Conservation (phyloP, 2,329 filamentous ascomycete species). For the Exophiala sp. region DNA sequence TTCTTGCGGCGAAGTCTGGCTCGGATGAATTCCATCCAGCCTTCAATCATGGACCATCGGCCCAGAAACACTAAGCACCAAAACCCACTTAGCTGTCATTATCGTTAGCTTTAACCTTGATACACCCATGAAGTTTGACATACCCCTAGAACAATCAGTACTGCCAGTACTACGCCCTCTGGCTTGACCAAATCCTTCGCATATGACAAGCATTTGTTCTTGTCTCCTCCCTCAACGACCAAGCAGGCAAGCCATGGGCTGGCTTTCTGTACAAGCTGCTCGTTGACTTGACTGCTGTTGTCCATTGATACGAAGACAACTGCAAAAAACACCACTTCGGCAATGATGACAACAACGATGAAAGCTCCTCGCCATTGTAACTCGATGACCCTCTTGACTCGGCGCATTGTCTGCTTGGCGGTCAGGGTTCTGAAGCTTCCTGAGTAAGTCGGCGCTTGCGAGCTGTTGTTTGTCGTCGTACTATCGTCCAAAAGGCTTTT, state of each 20-base stretch:
- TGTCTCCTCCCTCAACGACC: constrained; percentile 55
- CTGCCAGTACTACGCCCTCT: constrained; percentile 72
- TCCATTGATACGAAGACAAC: constrained; percentile 87
- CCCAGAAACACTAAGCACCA: constrained; percentile 81
- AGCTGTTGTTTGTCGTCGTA: constrained; percentile 62
- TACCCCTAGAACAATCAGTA: constrained; percentile 77
- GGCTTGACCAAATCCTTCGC: constrained; percentile 65
- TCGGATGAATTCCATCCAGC: constrained; percentile 69
- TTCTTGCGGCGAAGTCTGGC: constrained; percentile 50
- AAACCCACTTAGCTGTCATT: constrained; percentile 68
- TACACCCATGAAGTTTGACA: constrained; percentile 35
- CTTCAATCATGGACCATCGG: constrained; percentile 77
- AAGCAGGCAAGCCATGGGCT: constrained; percentile 71
- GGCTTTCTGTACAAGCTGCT: constrained; percentile 55
- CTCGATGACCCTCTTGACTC: constrained; percentile 79
- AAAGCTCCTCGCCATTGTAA: constrained; percentile 93
- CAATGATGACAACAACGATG: constrained; percentile 84
- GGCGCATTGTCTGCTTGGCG: constrained; percentile 80
- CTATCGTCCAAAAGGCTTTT: constrained; percentile 73
- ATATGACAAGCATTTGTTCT: constrained; percentile 61
- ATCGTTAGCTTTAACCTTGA: constrained; percentile 30
- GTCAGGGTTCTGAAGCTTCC: constrained; percentile 75
- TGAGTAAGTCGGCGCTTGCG: constrained; percentile 69
- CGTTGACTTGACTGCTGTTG: constrained; percentile 59
- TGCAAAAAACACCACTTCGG: constrained; percentile 90